Conservation (phyloP, 345 rosid species). For the Linum usitatissimum region DNA sequence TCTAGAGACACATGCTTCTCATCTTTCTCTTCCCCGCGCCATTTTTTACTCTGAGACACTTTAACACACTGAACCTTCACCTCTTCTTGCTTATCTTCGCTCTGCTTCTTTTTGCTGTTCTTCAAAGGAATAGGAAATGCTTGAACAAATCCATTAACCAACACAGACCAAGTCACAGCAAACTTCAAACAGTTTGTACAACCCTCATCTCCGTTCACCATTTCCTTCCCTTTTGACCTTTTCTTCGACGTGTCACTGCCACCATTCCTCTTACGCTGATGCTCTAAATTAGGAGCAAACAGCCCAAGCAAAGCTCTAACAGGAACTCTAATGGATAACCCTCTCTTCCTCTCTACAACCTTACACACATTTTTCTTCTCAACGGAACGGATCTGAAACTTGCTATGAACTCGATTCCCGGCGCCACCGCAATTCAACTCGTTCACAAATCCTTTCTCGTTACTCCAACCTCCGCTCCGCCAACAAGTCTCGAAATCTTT, state of each 20-base stretch:
- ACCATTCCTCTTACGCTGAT: conserved; percentile 2
- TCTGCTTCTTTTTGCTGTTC: conserved; percentile 34
- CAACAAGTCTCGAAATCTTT: conserved; percentile 56
- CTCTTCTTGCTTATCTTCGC: conserved; percentile 23
- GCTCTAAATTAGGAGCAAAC: conserved; percentile 38
- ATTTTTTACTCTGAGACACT: conserved; percentile 16
- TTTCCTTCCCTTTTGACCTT: conserved; percentile 26
- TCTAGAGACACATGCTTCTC: conserved; percentile 37
- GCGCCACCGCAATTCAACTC: conserved; percentile 24
- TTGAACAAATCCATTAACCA: conserved; percentile 60
- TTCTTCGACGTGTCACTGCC: conserved; percentile 23
- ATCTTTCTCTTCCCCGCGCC: conserved; percentile 19
- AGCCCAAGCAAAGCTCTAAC: conserved; percentile 35
- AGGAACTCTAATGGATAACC: conserved; percentile 47
- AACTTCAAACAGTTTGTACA: conserved; percentile 65
- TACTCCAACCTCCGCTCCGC: conserved; percentile 24
- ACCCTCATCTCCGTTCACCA: conserved; percentile 40
- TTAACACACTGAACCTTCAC: conserved; percentile 12
- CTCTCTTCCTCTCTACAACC: conserved; percentile 47
- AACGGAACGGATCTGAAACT: conserved; percentile 20
- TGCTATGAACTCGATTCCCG: conserved; percentile 6
- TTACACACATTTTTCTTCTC: conserved; percentile 24
- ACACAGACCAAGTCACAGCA: conserved; percentile 60
- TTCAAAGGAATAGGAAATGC: conserved; percentile 55
- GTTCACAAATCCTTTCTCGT: conserved; percentile 18